These are phyloP conservation scores for Xylaria nigripes DNA, from an alignment of 495 filamentous ascomycete species.

Conservation along the genomic window DNA sequence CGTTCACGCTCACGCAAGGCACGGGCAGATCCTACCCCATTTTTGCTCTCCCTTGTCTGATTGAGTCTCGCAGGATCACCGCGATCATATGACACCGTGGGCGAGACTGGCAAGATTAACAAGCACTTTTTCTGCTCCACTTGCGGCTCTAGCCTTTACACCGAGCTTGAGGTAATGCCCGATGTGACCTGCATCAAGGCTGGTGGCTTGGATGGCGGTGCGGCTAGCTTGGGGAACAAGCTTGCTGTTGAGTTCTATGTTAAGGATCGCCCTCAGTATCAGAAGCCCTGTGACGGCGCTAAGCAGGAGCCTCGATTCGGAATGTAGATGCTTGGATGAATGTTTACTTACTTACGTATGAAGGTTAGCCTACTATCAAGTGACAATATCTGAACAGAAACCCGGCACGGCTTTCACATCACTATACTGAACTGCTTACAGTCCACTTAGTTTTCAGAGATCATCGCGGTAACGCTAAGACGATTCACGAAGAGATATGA, in stretches of 20 bases:
- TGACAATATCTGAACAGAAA: too few relatives aligned
- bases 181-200: slow-evolving; percentile 38
- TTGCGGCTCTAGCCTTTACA: slow-evolving; percentile 39
- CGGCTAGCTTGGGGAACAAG: slow-evolving; percentile 27
- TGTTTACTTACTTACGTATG: too few relatives aligned
- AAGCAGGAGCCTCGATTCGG: slow-evolving; percentile 32
- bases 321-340: background rate
- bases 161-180: slow-evolving; percentile 41
- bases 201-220: slow-evolving; percentile 35
- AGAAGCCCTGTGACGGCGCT: slow-evolving; percentile 30
- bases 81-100: slow-evolving; percentile 30
- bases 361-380: too few relatives aligned
- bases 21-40: background rate
- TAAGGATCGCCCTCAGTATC: slow-evolving; percentile 35
- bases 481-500: too few relatives aligned
- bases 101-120: slow-evolving; percentile 39
- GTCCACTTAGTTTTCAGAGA: too few relatives aligned
- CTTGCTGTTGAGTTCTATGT: slow-evolving; percentile 41
- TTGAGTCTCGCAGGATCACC: slow-evolving; percentile 22
- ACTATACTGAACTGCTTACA: too few relatives aligned
- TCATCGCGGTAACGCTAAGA: too few relatives aligned
- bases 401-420: too few relatives aligned
- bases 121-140: slow-evolving; percentile 42
- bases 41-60: background rate
- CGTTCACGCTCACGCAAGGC: slow-evolving; percentile 37